A percentile compares a stretch with the other conserved stretches of the same genome.
These are phyloP conservation scores for Plasmodium adleri DNA, from an alignment of 169 alveolate species.

Conservation along the genomic window DNA sequence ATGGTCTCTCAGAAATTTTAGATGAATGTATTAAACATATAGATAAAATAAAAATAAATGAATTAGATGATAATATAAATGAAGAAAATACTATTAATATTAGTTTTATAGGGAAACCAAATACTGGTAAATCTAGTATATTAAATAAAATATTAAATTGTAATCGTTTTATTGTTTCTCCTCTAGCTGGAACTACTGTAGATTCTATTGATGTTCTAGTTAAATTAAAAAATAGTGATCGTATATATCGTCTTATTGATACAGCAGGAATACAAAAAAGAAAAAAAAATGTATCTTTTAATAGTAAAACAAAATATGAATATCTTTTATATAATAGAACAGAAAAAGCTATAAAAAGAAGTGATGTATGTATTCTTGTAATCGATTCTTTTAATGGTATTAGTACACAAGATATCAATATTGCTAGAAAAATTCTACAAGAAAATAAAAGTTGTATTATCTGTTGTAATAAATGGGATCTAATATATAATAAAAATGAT, in stretches of 20 bases:
- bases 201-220: constrained; percentile 83
- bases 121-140: constrained; percentile 84
- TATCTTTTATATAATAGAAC: constrained; percentile 44
- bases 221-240: constrained; percentile 58
- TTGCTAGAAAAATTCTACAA: constrained; percentile 82
- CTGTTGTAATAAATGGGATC: constrained; percentile 88
- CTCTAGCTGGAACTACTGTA: constrained; percentile 85
- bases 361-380: constrained; percentile 85
- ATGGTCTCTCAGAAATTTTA: constrained; percentile 83
- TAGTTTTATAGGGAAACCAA: constrained; percentile 79
- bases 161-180: constrained; percentile 85
- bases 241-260: constrained; percentile 73
- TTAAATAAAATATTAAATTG: constrained; percentile 79
- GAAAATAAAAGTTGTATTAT: constrained; percentile 84
- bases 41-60: constrained; percentile 53
- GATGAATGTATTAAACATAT: constrained; percentile 76
- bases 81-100: constrained; percentile 28
- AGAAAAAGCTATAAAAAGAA: constrained; percentile 80
- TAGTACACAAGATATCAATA: constrained; percentile 80
- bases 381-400: constrained; percentile 86
- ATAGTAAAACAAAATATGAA: constrained; percentile 57
- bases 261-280: constrained; percentile 75
- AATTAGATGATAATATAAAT: constrained; percentile 65
- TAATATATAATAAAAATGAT: constrained; percentile 81
- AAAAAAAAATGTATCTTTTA: constrained; percentile 60